Evolutionary conservation across 2,329 filamentous ascomycete genomes (phyloP), one percentile per base, ranked within the genome.

Genomic region (Penicillium sumatraense): DNA sequence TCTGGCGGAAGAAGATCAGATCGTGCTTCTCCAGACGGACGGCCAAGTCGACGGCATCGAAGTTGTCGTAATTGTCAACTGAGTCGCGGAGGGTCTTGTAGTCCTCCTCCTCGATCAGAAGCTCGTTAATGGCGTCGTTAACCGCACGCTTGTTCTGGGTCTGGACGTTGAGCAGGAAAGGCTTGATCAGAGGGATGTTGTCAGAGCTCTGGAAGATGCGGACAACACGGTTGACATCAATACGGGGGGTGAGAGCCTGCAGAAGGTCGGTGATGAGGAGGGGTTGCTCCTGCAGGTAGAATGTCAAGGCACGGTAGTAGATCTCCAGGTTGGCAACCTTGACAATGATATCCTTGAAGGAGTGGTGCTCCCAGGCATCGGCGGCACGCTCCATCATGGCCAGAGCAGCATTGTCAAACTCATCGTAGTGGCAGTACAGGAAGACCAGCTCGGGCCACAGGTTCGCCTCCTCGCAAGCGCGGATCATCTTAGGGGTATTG

Each of bases 261-360:
- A 99, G 84, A 27, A 99, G 85, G 71, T 99, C 95, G n/a, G 95
- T 99, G 61, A 99, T 80, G 42, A 99, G 84, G 11, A 93, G 91
- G 29, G 95, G 95, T 74, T 99, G 95, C 78, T 99, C 91, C 78
- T 98, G 91, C 36, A 99, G 86, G 76, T 98, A 98, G 79, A 97
- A 97, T 80, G 93, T 96, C 71, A 98, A 84, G 24, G 91, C 91
- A 51, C 93, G 90, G 83, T 99, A 99, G 82, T 98, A 99, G 68
- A 99, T 99, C 78, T 99, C 96, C 70, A 99, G 80, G 79, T 99
- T 99, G 69, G 93, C 91, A 63, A 97, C 93, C 85, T 99, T 99
- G 78, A 96, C 87, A 54, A 96, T 84, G 49, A 96, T 98, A 72
- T 99, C 96, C 83, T 99, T 99, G 87, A 99, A 99, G 46, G 96